Evolutionary conservation across 2,329 filamentous ascomycete species (phyloP).

Genomic region (Claviceps humidiphila): DNA sequence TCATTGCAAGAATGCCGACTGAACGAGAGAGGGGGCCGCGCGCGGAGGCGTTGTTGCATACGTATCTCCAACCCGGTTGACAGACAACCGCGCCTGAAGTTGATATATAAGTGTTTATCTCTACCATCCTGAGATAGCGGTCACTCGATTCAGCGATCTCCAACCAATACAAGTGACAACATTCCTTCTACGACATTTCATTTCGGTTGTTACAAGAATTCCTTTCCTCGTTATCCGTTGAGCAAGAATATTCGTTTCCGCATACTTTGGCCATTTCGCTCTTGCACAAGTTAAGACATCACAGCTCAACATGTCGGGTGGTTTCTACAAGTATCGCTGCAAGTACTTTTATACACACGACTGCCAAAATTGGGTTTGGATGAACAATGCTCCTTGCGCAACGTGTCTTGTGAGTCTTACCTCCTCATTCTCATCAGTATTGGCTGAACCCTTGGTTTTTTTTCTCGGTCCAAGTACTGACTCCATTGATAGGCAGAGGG

Average conservation of each 20-base stretch:
- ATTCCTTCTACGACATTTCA: not conserved
- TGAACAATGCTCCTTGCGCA: conserved; percentile 36
- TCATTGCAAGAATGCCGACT: conserved; percentile 3
- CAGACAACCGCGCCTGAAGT: not conserved
- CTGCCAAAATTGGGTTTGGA: conserved; percentile 41
- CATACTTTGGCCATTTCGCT: too few species aligned
- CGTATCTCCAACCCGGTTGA: not conserved
- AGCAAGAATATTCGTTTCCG: not conserved
- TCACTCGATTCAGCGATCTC: not conserved
- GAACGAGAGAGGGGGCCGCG: too few species aligned
- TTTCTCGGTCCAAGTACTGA: not conserved
- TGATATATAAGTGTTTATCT: not conserved
- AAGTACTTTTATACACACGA: conserved; percentile 40
- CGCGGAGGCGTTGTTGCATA: too few species aligned
- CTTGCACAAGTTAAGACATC: not conserved
- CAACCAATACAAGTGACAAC: not conserved
- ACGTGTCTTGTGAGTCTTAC: conserved; percentile 32
- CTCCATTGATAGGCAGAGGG: conserved; percentile 29
- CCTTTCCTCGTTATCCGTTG: not conserved
- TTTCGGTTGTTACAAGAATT: not conserved
- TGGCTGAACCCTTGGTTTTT: not conserved
- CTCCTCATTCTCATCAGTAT: not conserved
- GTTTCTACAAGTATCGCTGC: conserved; percentile 41
- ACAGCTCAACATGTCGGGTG: conserved; percentile 18
- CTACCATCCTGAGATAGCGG: not conserved